A percentile compares a stretch with the other conserved stretches of the same genome.
phyloP scores from a whole-genome alignment of 1,139 yeast species.

The Pichia kudriavzevii region DNA sequence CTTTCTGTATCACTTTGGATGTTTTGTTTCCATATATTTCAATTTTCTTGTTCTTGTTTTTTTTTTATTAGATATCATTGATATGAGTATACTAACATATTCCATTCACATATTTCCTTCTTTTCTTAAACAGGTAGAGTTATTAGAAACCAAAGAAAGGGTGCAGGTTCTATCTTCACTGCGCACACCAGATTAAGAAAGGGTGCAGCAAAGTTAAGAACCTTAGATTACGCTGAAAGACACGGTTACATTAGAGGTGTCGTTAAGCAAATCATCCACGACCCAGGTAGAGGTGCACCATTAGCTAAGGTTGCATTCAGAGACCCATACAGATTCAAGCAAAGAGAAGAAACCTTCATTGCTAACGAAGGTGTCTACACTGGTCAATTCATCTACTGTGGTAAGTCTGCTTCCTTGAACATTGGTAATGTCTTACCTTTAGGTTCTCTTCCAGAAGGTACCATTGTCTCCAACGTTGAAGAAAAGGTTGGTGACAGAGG shows the following conservation, averaged over 20 bases:
- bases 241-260: constrained; percentile 99
- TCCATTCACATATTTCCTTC: too few relatives aligned
- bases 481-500: constrained; percentile 99
- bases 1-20: too few relatives aligned
- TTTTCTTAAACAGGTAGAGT: constrained; percentile 75
- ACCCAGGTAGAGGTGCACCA: constrained; percentile 99
- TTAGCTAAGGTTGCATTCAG: constrained; percentile 98
- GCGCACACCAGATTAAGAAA: constrained; percentile 99
- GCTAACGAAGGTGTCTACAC: constrained; percentile 99
- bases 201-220: constrained; percentile 99
- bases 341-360: constrained; percentile 97
- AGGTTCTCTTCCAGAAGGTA: constrained; percentile 98
- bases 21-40: too few relatives aligned
- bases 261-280: constrained; percentile 97
- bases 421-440: constrained; percentile 97
- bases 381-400: constrained; percentile 98
- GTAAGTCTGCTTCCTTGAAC: constrained; percentile 96
- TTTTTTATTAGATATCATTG: too few relatives aligned
- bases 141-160: constrained; percentile 99
- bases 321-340: constrained; percentile 98
- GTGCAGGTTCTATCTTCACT: constrained; percentile 99
- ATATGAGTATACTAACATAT: constrained; percentile 18
- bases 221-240: constrained; percentile 98
- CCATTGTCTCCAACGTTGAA: constrained; percentile 96
- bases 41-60: too few relatives aligned